A percentile compares a stretch with the other conserved stretches of the same genome.
These are phyloP conservation scores for Aspergillus udagawae DNA, from an alignment of 2,329 filamentous ascomycete species.

Conservation along the genomic window DNA sequence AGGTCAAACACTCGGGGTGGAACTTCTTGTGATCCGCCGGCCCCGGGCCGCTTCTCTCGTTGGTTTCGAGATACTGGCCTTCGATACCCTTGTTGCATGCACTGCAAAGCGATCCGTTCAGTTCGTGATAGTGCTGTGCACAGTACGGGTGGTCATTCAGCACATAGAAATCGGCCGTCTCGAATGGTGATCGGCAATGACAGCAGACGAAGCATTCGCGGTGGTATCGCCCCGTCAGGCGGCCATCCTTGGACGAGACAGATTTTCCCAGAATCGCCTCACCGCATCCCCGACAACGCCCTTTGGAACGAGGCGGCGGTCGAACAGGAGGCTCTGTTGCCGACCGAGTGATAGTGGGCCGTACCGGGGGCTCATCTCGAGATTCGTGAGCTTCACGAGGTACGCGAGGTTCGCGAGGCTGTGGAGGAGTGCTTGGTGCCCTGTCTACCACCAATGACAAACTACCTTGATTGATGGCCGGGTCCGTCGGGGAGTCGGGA, in stretches of 20 bases:
- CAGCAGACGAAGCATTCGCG: conserved; percentile 91
- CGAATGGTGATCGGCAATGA: conserved; percentile 75
- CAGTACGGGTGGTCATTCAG: conserved; percentile 84
- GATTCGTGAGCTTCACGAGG: too few relatives aligned
- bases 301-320: conserved; percentile 53
- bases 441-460: conserved; percentile 32
- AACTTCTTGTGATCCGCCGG: conserved; percentile 61
- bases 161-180: conserved; percentile 89
- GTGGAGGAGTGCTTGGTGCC: conserved; percentile 7
- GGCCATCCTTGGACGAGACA: conserved; percentile 87
- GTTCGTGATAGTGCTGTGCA: conserved; percentile 83
- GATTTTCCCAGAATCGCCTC: conserved; percentile 82
- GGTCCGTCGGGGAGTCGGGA: conserved; percentile 49
- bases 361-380: conserved; percentile 8
- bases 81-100: conserved; percentile 83
- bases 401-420: too few relatives aligned
- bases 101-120: conserved; percentile 82
- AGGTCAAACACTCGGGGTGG: conserved; percentile 82
- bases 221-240: conserved; percentile 89
- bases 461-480: conserved; percentile 40
- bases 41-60: conserved; percentile 33
- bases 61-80: conserved; percentile 87
- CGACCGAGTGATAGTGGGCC: conserved; percentile 9
- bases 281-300: conserved; percentile 78
- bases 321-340: conserved; percentile 36